These are phyloP conservation scores for Ogataea thermomethanolica DNA, from an alignment of 805 yeast species.

Conservation along the genomic window DNA sequence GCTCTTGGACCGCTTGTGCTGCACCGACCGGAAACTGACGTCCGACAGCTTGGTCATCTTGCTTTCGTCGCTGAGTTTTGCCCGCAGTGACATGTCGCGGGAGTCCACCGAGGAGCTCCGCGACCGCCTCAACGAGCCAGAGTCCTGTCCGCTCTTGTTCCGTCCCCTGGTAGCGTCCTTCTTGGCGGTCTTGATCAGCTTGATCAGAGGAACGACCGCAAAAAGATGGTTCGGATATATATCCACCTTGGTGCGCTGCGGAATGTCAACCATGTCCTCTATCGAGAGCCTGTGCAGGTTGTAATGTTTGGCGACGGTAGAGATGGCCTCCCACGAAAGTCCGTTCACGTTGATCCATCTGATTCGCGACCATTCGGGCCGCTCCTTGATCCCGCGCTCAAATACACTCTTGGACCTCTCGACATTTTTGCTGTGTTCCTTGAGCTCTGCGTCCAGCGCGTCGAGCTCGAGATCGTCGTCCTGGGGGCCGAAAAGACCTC, in stretches of 20 bases:
- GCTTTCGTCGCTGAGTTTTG: constrained; percentile 21
- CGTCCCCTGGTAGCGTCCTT: not conserved
- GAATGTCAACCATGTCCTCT: constrained; percentile 62
- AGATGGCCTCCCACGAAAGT: constrained; percentile 57
- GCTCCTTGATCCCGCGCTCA: constrained; percentile 27
- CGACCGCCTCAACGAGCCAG: constrained; percentile 5
- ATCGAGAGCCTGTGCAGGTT: constrained; percentile 51
- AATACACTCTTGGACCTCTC: constrained; percentile 29
- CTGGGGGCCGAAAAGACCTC: constrained; percentile 7
- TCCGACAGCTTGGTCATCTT: constrained; percentile 37
- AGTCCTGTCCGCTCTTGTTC: not conserved
- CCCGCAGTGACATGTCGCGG: constrained; percentile 16
- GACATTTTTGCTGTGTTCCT: constrained; percentile 8
- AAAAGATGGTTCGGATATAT: constrained; percentile 50
- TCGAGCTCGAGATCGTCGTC: constrained; percentile 12
- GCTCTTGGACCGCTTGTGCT: constrained; percentile 9
- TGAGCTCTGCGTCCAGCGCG: constrained; percentile 7
- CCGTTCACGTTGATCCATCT: constrained; percentile 60
- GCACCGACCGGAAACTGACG: constrained; percentile 21
- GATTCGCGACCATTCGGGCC: constrained; percentile 48
- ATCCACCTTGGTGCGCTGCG: constrained; percentile 57
- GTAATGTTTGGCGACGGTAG: constrained; percentile 42
- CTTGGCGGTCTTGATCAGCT: constrained; percentile 35
- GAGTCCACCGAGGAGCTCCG: constrained; percentile 4
- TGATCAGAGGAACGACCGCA: constrained; percentile 51